Evolutionary conservation across 805 yeast genomes (phyloP).

Genomic region (Pichia thaimueangensis): DNA sequence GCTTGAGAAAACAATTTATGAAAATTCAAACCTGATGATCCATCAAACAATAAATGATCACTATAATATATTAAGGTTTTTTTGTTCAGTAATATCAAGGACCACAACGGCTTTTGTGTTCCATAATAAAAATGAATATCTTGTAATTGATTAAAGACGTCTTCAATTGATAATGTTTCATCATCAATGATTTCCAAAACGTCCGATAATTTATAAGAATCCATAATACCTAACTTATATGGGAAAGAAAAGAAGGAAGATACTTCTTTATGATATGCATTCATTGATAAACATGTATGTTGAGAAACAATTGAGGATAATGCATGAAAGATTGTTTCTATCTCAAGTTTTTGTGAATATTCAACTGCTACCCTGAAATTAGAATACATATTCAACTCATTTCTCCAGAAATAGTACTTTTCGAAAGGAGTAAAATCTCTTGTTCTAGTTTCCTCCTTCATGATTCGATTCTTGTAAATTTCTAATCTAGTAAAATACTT

Average conservation of each 20-base stretch:
- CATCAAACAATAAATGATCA: slow-evolving; percentile 33
- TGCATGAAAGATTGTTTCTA: slow-evolving; percentile 7
- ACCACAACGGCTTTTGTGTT: slow-evolving; percentile 17
- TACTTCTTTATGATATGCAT: slow-evolving; percentile 6
- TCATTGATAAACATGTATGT: slow-evolving; percentile 18
- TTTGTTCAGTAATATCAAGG: slow-evolving; percentile 12
- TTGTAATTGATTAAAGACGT: slow-evolving; percentile 9
- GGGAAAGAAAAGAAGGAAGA: not conserved
- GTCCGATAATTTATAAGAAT: slow-evolving; percentile 10
- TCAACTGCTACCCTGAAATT: slow-evolving; percentile 12
- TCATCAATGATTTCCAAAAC: slow-evolving; percentile 11
- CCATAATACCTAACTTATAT: slow-evolving; percentile 8
- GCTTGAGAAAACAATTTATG: slow-evolving; percentile 22
- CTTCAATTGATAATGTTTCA: slow-evolving; percentile 1
- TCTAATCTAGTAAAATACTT: not conserved
- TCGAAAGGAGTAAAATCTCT: slow-evolving; percentile 13
- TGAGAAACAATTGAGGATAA: slow-evolving; percentile 11
- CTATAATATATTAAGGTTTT: slow-evolving; percentile 17
- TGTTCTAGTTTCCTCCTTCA: not conserved
- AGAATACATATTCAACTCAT: slow-evolving; percentile 13
- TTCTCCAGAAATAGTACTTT: slow-evolving; percentile 14
- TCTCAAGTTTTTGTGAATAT: slow-evolving; percentile 5
- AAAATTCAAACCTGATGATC: slow-evolving; percentile 27
- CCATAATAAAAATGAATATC: slow-evolving; percentile 10
- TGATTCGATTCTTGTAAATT: no score